These are phyloP conservation scores for Plicaturopsis crispa DNA, from an alignment of 768 basidiomycete genomes.

Conservation along the genomic window DNA sequence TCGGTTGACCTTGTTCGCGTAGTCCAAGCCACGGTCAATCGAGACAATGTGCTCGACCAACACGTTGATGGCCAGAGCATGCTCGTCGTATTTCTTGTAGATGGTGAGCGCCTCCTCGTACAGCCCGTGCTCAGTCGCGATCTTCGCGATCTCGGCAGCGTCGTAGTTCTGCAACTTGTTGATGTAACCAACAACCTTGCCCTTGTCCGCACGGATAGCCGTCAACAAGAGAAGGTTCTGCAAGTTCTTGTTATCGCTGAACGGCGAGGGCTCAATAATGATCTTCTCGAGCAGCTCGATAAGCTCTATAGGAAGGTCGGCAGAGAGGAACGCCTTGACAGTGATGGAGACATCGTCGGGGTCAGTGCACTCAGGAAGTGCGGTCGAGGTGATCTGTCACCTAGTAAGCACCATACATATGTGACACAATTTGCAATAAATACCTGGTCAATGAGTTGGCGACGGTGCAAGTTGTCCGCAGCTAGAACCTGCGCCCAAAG, in stretches of 20 bases:
- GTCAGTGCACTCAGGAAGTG: slow-evolving; percentile 93
- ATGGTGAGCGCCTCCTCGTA: slow-evolving; percentile 96
- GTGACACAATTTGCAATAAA: no score
- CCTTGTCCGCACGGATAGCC: slow-evolving; percentile 95
- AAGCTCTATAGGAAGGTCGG: slow-evolving; percentile 93
- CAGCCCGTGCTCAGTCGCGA: slow-evolving; percentile 92
- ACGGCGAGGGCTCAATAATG: slow-evolving; percentile 92
- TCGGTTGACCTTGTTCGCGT: slow-evolving; percentile 92
- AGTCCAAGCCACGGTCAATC: slow-evolving; percentile 93
- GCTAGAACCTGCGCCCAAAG: slow-evolving; percentile 95
- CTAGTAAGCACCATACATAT: slow-evolving; percentile 9
- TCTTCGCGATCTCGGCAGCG: slow-evolving; percentile 88
- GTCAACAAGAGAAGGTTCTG: slow-evolving; percentile 94
- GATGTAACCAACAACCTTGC: slow-evolving; percentile 97
- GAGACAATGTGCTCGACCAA: slow-evolving; percentile 98
- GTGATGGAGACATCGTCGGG: slow-evolving; percentile 98
- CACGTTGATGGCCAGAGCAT: slow-evolving; percentile 94
- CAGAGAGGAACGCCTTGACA: slow-evolving; percentile 96
- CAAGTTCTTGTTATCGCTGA: slow-evolving; percentile 94
- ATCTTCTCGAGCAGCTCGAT: slow-evolving; percentile 99
- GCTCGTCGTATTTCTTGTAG: slow-evolving; percentile 95
- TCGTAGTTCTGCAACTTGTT: slow-evolving; percentile 97
- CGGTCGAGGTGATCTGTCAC: slow-evolving; percentile 81
- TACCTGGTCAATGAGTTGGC: slow-evolving; percentile 90
- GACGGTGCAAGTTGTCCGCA: slow-evolving; percentile 84